phyloP scores from a whole-genome alignment of 148 eudicot species.

The Cornus controversa region DNA sequence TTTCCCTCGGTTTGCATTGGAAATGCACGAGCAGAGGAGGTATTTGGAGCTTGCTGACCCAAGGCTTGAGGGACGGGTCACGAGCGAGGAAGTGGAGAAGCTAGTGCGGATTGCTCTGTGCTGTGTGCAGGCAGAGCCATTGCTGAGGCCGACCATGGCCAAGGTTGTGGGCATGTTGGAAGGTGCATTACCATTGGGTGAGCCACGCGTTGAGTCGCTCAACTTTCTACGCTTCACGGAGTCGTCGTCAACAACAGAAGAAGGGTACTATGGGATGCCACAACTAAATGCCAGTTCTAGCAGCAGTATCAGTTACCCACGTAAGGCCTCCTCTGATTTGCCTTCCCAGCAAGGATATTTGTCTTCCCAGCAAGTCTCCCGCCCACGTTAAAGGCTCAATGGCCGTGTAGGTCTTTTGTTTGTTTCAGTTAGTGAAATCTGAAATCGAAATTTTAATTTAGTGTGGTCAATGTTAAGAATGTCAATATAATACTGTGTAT shows the following conservation, averaged over 20 bases:
- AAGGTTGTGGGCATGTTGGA: slow-evolving; percentile 70
- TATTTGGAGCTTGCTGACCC: slow-evolving; percentile 69
- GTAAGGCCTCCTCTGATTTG: slow-evolving; percentile 23
- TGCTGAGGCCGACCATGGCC: slow-evolving; percentile 62
- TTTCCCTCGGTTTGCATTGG: slow-evolving; percentile 69
- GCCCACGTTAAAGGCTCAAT: slow-evolving; percentile 46
- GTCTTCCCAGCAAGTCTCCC: slow-evolving; percentile 31
- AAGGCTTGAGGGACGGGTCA: slow-evolving; percentile 63
- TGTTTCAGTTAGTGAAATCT: too few relatives aligned
- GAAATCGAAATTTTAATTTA: too few relatives aligned
- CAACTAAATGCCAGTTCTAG: slow-evolving; percentile 21
- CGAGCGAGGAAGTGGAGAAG: slow-evolving; percentile 54
- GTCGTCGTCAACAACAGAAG: slow-evolving; percentile 49
- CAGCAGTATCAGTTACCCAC: slow-evolving; percentile 23
- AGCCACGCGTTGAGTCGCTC: slow-evolving; percentile 51
- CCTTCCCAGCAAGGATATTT: too few relatives aligned
- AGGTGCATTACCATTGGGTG: slow-evolving; percentile 41
- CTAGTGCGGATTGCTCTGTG: slow-evolving; percentile 63
- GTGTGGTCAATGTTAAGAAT: too few relatives aligned
- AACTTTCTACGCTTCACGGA: slow-evolving; percentile 72
- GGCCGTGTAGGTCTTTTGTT: too few relatives aligned
- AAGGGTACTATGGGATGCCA: slow-evolving; percentile 17
- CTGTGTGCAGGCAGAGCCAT: slow-evolving; percentile 79
- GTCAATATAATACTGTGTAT: too few relatives aligned
- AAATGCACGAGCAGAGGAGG: slow-evolving; percentile 69